Evolutionary conservation across 805 yeast genomes (phyloP), one percentile per base, ranked within the genome.

Genomic region (Zygosaccharomyces kombuchaensis): DNA sequence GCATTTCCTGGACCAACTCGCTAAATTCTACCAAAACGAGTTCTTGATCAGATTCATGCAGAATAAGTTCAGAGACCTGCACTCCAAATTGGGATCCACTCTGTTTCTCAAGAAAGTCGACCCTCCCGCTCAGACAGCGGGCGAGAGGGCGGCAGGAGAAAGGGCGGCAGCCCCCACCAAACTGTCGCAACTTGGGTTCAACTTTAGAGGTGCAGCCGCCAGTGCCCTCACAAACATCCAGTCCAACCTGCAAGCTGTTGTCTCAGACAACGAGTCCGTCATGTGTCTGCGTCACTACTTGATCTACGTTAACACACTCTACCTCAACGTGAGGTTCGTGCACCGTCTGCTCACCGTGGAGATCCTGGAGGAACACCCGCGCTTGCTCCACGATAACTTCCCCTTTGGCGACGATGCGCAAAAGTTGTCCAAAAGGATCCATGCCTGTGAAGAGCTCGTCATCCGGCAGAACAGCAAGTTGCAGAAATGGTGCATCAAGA

Each of bases 301-400:
- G 34, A 68, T 86, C 1, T 77, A 83, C 47, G 68, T 89, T 48
- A 90, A 91, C 64, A 82, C 95, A 1, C 70, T 89, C 4, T 79
- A 83, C 9, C 67, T 82, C 35, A 81, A 85, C 19, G 73, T 76
- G 17, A 72, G 69, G 6, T 85, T 87, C 57, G 70, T 85, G 27
- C 62, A 66, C 9, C 78, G 76, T 46, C 65, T 87, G 31, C 53
- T 81, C 8, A 66, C 55, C 3, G 50, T 52, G 12, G 69, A 67
- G 45, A 50, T 68, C 10, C 37, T 68, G 12, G 55, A 54, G 14
- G 67, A 67, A 35, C 62, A 62, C 35, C 54, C 60, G 4, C 58
- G 43, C n/a, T 43, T 66, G n/a, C 27, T 72, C 17, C 48, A 48
- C 3, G 65, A 63, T 16, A 70, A 64, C 48, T 71, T 64, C 47